Evolutionary conservation across 2,329 filamentous ascomycete species (phyloP), one percentile per base, ranked within the genome.

Genomic region (Aspergillus clavatus): DNA sequence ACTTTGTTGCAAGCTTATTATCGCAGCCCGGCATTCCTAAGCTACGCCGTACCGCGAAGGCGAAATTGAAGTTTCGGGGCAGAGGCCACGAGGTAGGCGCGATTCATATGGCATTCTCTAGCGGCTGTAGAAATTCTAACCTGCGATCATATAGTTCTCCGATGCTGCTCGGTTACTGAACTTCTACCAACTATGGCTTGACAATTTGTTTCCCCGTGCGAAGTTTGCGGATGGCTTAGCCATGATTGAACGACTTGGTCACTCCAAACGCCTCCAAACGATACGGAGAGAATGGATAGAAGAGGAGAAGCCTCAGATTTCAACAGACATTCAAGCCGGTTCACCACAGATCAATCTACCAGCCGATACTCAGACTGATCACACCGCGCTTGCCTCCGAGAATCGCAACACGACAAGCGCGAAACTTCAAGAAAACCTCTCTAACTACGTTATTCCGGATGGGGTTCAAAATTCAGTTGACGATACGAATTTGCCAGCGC

Each of bases 181-280:
- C 19, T 87, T 94, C 63, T 98, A 97, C 63, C 93, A 97, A 65
- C 70, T 95, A 45, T 98, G 93, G 93, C 84, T 98, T 2, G 91
- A 98, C 68, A 89, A 96, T 61, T 75, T 98, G 10, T 98, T 90
- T 61, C 93, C 93, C 10, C 89, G 94, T 61, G 93, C 91, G 4
- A 91, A 89, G 60, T 98, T 98, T 60, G 79, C 87, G 38, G 93
- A 98, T 60, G 93, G 87, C 2, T 73, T 97, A 5, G 73, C 78
- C 29, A 95, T 97, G 74, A 87, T 97, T 2, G 93, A 98, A 66
- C 96, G 95, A 69, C 76, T 89, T 0, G 93, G 93, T 1, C 93
- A 96, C 68, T 88, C 85, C 57, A 90, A 87, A 62, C 75, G 77
- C 11, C 78, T 97, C 63, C 80, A 87, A 52, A 78, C 81, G 24